Conservation (phyloP, 176 grass and related monocot genomes). For the Oryza punctata region DNA sequence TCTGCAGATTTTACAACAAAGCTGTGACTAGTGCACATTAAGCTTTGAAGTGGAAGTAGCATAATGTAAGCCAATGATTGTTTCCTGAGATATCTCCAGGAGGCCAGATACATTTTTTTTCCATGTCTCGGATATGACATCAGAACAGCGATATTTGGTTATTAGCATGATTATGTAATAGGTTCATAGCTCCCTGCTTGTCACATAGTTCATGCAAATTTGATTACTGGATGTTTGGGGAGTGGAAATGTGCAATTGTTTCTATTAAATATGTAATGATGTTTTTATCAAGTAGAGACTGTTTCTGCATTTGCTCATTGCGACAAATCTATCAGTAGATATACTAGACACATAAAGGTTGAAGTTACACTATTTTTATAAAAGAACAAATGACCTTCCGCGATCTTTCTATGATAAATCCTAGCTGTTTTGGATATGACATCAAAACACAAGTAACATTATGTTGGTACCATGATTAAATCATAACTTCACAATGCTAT, state of each 20-base stretch:
- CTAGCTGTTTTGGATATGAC: no score
- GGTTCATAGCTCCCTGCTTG: not conserved
- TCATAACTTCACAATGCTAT: no score
- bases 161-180: not conserved
- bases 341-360: no score
- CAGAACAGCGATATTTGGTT: no score
- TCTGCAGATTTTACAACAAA: not conserved
- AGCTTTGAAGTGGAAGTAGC: not conserved
- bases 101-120: no score
- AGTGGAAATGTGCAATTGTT: not conserved
- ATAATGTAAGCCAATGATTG: not conserved
- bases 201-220: constrained; percentile 3
- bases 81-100: not conserved
- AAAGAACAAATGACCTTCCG: no score
- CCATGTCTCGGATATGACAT: not conserved
- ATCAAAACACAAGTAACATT: no score
- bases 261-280: not conserved
- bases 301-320: constrained; percentile 15
- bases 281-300: not conserved
- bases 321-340: no score
- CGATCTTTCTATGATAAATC: no score
- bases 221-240: not conserved
- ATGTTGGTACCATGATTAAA: no score
- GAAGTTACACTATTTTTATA: no score
- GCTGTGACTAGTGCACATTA: not conserved